phyloP scores from a whole-genome alignment of 192 early-diverging fungal genomes.

The Backusella circina region DNA sequence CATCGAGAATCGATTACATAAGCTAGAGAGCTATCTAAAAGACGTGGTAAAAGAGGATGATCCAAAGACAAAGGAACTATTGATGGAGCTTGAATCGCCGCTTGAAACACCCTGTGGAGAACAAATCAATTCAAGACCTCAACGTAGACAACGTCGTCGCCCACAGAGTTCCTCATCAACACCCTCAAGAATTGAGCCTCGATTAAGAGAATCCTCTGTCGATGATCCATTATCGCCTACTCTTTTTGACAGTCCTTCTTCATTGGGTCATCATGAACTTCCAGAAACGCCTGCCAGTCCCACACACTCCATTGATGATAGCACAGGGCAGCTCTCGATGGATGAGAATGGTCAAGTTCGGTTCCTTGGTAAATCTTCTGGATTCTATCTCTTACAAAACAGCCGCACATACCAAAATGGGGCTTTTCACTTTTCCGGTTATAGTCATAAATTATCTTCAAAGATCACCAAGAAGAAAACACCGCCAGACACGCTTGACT shows the following conservation, averaged over 20 bases:
- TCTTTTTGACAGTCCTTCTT: constrained; percentile 8
- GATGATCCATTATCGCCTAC: constrained; percentile 8
- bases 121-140: constrained; percentile 26
- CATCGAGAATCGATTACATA: constrained; percentile 70
- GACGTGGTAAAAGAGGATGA: constrained; percentile 55
- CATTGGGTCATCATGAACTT: constrained; percentile 16
- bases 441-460: constrained; percentile 21
- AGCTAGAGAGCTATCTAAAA: constrained; percentile 62
- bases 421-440: constrained; percentile 31
- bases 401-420: constrained; percentile 48
- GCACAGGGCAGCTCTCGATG: constrained; percentile 57
- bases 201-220: background rate
- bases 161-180: background rate
- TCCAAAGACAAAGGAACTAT: constrained; percentile 28
- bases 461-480: constrained; percentile 26
- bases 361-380: constrained; percentile 75
- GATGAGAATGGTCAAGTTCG: constrained; percentile 68
- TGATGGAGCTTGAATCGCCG: constrained; percentile 32
- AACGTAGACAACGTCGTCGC: background rate
- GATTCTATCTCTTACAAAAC: constrained; percentile 67
- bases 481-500: constrained; percentile 38
- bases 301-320: constrained; percentile 39
- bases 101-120: constrained; percentile 34
- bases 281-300: constrained; percentile 1
- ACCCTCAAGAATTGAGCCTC: background rate